Base-by-base conservation (phyloP, 176 grass and related monocot genomes). In the Thalia dealbata region DNA sequence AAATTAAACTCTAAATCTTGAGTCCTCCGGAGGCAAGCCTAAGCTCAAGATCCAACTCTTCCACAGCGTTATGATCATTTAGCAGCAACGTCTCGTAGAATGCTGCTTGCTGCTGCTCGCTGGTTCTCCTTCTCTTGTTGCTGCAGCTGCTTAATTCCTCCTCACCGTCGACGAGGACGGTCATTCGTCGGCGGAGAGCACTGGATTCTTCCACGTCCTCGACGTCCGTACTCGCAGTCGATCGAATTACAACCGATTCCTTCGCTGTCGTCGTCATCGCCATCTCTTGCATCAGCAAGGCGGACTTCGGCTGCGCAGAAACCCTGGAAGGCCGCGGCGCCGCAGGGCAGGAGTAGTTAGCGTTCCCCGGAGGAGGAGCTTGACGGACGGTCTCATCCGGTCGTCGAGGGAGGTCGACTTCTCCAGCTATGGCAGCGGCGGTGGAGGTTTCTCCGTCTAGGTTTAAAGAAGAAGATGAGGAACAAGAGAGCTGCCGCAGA, bases 401-500 rank as follows among this genome's bases (percentile, higher is more conserved):
- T 13, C 6, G 10, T 13, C 45, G 45, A 48, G 6, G 32, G 32
- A 38, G 45, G 7, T 58, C 18, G 21, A 19, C 22, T 29, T 23
- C 61, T 14, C 25, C 48, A 3, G 67, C 63, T 4, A 10, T 3
- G 29, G 29, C 11, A 2, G 32, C 48, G 7, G 32, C 32, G 32
- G 67, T 48, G 11, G 16, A 2, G 29, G 29, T 3, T n/a, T 78
- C 75, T 2, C 28, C 27, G 29, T n/a, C 66, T 18, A 50, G 75
- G 46, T 63, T 38, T 38, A 38, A 4, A 38, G 32, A 38, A 38
- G 4, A 38, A 38, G 32, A 38, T 2, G 32, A 48, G 7, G 63
- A 43, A 19, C 46, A 43, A 24, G 61, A 63, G 10, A 15, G 30
- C 28, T 68, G 89, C 66, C 76, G 78, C 72, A 96, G 92, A 74